phyloP scores from a whole-genome alignment of 179 eudicot species.

The Drosera spatulata region DNA sequence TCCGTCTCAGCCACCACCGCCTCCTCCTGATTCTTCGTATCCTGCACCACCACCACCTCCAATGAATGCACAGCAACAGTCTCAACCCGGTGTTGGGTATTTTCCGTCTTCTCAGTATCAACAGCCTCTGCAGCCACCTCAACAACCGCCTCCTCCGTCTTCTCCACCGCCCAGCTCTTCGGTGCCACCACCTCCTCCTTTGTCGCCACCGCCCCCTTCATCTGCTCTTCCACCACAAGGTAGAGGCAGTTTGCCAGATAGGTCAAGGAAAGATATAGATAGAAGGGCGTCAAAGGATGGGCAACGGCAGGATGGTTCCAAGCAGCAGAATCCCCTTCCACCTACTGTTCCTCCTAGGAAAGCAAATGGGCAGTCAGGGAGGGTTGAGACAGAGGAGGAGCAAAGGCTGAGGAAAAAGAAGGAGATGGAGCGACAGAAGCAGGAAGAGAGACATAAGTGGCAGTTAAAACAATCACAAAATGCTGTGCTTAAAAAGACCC shows the following conservation, averaged over 20 bases:
- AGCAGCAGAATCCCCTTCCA: slow-evolving; percentile 55
- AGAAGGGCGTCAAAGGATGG: slow-evolving; percentile 35
- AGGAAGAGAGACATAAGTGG: slow-evolving; percentile 66
- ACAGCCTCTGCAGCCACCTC: slow-evolving; percentile 47
- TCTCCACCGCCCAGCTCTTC: slow-evolving; percentile 61
- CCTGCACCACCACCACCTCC: slow-evolving; percentile 60
- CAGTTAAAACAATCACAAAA: slow-evolving; percentile 72
- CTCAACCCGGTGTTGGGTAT: slow-evolving; percentile 37
- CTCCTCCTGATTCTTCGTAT: slow-evolving; percentile 51
- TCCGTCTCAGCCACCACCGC: slow-evolving; percentile 54
- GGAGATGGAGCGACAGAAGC: slow-evolving; percentile 79
- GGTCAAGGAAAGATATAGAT: slow-evolving; percentile 29
- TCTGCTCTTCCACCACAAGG: slow-evolving; percentile 23
- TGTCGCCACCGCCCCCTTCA: slow-evolving; percentile 39
- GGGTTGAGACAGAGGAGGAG: slow-evolving; percentile 91
- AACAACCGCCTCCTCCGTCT: slow-evolving; percentile 43
- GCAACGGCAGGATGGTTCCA: slow-evolving; percentile 28
- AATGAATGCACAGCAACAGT: slow-evolving; percentile 26
- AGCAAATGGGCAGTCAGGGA: slow-evolving; percentile 38
- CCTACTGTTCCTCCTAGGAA: slow-evolving; percentile 41
- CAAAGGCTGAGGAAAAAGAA: slow-evolving; percentile 74
- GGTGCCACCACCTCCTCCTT: slow-evolving; percentile 40
- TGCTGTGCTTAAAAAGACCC: slow-evolving; percentile 49
- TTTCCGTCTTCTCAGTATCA: slow-evolving; percentile 78
- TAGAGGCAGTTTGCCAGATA: slow-evolving; percentile 42